Conservation (phyloP, 129 eudicot genomes). For the Tanacetum coccineum region DNA sequence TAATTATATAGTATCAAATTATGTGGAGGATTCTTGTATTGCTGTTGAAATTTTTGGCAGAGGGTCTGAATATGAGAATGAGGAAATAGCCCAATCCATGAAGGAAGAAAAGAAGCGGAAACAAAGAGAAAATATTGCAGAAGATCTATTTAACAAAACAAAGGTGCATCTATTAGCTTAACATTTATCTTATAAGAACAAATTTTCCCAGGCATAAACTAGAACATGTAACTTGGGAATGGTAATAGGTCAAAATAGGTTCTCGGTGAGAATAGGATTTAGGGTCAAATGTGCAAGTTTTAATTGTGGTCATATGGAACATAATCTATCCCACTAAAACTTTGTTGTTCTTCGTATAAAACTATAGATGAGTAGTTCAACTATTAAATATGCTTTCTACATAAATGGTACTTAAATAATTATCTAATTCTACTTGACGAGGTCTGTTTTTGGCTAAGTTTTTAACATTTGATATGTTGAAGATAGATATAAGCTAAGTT, state of each 20-base stretch:
- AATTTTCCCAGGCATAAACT: background rate
- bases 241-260: too few species aligned
- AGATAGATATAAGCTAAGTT: too few species aligned
- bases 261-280: too few species aligned
- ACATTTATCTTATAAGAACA: background rate
- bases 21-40: background rate
- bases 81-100: slow-evolving; percentile 51
- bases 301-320: too few species aligned
- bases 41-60: slow-evolving; percentile 35
- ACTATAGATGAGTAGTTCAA: too few species aligned
- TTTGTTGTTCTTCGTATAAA: too few species aligned
- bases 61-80: slow-evolving; percentile 70
- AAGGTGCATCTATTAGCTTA: slow-evolving; percentile 37
- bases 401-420: too few species aligned
- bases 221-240: too few species aligned
- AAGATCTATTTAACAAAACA: slow-evolving; percentile 70
- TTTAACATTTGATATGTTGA: background rate
- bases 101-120: slow-evolving; percentile 84
- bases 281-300: too few species aligned
- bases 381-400: too few species aligned
- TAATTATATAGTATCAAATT: background rate
- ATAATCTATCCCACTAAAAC: too few species aligned
- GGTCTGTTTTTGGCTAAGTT: background rate
- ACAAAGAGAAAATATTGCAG: slow-evolving; percentile 83
- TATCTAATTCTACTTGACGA: background rate